A percentile compares a stretch with the other conserved stretches of the same genome.
These are phyloP conservation scores for Euphorbia lathyris DNA, from an alignment of 345 rosid genomes.

Conservation along the genomic window DNA sequence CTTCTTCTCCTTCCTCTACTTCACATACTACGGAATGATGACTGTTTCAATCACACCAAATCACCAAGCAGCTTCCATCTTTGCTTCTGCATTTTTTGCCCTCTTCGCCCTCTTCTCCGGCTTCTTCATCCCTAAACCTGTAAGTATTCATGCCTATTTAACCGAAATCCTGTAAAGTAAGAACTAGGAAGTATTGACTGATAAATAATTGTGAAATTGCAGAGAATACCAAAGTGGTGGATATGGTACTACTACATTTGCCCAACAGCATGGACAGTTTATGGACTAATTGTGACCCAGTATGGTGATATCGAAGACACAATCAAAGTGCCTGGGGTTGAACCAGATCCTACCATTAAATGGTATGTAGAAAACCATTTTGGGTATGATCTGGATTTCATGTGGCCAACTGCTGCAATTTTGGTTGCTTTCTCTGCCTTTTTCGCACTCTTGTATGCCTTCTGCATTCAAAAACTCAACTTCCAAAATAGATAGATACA, in stretches of 20 bases:
- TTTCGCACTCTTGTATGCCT: background rate
- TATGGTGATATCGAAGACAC: constrained; percentile 7
- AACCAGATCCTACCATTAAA: background rate
- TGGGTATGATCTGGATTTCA: constrained; percentile 8
- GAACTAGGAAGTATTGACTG: too few species aligned
- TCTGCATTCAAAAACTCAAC: constrained; percentile 4
- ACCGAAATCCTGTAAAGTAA: too few species aligned
- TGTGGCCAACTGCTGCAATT: constrained; percentile 11
- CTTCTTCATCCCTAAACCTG: constrained; percentile 30
- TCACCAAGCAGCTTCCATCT: constrained; percentile 4
- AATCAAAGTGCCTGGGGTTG: background rate
- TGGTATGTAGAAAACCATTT: constrained; percentile 10
- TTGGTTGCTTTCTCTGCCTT: constrained; percentile 1
- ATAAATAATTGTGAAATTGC: background rate
- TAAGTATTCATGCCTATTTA: too few species aligned
- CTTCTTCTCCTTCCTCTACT: constrained; percentile 26
- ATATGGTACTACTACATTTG: constrained; percentile 13
- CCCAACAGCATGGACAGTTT: constrained; percentile 12
- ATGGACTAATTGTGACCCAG: constrained; percentile 5
- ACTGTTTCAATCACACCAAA: constrained; percentile 22
- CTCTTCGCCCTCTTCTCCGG: constrained; percentile 30
- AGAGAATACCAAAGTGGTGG: constrained; percentile 17
- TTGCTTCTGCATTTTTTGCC: constrained; percentile 20
- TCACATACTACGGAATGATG: constrained; percentile 29
- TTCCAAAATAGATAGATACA: constrained; percentile 1